Evolutionary conservation across 805 yeast genomes (phyloP).

Genomic region (Kuraishia borneana): DNA sequence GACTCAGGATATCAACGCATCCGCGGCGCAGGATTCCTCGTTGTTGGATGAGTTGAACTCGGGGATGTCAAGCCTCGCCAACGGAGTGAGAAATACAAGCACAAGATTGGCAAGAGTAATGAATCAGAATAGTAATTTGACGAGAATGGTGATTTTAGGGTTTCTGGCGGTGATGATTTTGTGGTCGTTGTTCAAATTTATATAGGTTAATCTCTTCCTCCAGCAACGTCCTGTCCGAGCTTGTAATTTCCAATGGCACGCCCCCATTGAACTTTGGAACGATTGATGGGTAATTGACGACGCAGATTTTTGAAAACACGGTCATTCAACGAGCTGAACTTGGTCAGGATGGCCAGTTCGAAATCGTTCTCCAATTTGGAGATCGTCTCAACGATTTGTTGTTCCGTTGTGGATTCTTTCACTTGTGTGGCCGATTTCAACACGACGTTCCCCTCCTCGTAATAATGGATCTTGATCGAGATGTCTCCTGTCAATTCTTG

Average conservation of each 20-base stretch:
- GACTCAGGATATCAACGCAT: slow-evolving; percentile 56
- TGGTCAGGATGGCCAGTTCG: slow-evolving; percentile 47
- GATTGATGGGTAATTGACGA: slow-evolving; percentile 84
- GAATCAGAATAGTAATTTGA: slow-evolving; percentile 44
- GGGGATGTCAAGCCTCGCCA: slow-evolving; percentile 37
- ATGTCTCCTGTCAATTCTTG: slow-evolving; percentile 39
- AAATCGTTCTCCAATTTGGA: slow-evolving; percentile 43
- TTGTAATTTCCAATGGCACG: slow-evolving; percentile 83
- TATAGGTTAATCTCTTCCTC: slow-evolving; percentile 19
- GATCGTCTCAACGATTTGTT: slow-evolving; percentile 32
- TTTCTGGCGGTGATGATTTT: slow-evolving; percentile 42
- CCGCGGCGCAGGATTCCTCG: slow-evolving; percentile 44
- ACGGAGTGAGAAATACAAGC: slow-evolving; percentile 40
- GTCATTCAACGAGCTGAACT: slow-evolving; percentile 68
- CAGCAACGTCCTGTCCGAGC: slow-evolving; percentile 69
- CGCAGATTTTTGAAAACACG: slow-evolving; percentile 73
- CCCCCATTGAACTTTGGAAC: slow-evolving; percentile 93
- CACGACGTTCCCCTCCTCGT: slow-evolving; percentile 92
- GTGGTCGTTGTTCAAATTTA: slow-evolving; percentile 40
- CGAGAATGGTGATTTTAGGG: slow-evolving; percentile 49
- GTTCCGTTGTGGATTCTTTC: slow-evolving; percentile 11
- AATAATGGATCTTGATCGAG: slow-evolving; percentile 75
- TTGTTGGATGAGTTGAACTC: slow-evolving; percentile 31
- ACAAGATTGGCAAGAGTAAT: slow-evolving; percentile 42
- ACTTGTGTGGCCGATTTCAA: slow-evolving; percentile 37